Evolutionary conservation across 495 filamentous ascomycete species (phyloP), one percentile per base, ranked within the genome.

Genomic region (Penicillium malachiteum): DNA sequence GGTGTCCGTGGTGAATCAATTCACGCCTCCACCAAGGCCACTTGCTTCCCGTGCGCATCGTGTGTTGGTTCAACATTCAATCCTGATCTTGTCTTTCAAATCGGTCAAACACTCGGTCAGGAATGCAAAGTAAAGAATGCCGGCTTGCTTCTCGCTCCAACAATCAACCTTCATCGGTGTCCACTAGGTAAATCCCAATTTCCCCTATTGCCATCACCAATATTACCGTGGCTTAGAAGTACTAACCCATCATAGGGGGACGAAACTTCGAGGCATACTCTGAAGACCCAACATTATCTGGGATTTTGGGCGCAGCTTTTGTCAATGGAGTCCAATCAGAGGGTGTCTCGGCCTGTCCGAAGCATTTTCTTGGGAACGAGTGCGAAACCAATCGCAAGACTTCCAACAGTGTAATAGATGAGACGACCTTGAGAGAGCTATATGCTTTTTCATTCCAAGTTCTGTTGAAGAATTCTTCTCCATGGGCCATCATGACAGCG

Each of bases 341-440:
- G n/a, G 81, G 83, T 2, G 73, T 88, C 14, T 77, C 77, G 35
- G 81, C 85, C 5, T 84, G 81, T 2, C 71, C 85, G 52, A 88
- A 88, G 72, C 86, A 89, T 64, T 89, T 84, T 60, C 78, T 84
- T 8, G 80, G 77, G 43, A 88, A 88, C 59, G 86, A 88, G 55
- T 79, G 82, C 57, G 86, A 89, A 59, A 78, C 82, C 9, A 50
- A 57, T 1, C 65, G 71, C 13, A 44, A 42, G 34, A 48, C 13
- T 41, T 33, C 31, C 3, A 50, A 48, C 32, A 54, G 32, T 26
- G 39, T 47, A 11, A 40, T 50, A 7, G 38, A 48, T 9, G 31
- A 43, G 10, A 44, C 34, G 13, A 43, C 47, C 4, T 16, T 56
- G 17, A 55, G 57, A 16, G 87, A 89, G 69, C 79, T 89, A 10